Evolutionary conservation across 306 rosid genomes (phyloP).

Genomic region (Dryas alaskensis): DNA sequence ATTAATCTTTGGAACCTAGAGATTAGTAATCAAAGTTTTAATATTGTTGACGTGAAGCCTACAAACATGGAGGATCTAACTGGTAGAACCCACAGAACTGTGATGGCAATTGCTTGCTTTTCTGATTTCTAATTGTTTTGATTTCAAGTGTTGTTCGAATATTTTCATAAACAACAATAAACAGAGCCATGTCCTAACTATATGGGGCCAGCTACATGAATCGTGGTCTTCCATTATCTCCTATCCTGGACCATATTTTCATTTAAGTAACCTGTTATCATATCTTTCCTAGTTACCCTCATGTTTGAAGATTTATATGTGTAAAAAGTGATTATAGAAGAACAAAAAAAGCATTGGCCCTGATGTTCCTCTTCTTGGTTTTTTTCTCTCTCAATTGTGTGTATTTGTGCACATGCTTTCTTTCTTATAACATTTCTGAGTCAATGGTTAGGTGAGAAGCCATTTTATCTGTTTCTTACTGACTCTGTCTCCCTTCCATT

Average conservation of each 20-base stretch:
- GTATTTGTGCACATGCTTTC: not conserved
- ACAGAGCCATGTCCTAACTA: not conserved
- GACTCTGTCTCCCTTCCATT: not conserved
- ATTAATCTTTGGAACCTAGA: conserved; percentile 99
- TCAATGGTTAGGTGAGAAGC: too few species aligned
- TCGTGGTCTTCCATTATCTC: conserved; percentile 1
- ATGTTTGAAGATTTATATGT: not conserved
- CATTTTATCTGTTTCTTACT: not conserved
- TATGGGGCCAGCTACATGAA: not conserved
- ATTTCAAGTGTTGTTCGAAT: not conserved
- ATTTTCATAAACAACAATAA: not conserved
- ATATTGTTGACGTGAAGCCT: conserved; percentile 97
- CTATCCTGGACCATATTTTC: not conserved
- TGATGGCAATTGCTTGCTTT: not conserved
- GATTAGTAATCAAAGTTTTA: conserved; percentile 98
- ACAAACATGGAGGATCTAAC: conserved; percentile 99
- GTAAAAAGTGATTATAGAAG: not conserved
- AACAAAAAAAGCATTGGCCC: not conserved
- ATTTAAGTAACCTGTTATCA: not conserved
- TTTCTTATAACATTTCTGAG: not conserved
- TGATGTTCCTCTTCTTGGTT: not conserved
- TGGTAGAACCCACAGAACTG: conserved; percentile 46
- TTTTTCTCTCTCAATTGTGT: not conserved
- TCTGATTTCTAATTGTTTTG: conserved; percentile 7
- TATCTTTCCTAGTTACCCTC: not conserved